A percentile compares a stretch with the other conserved stretches of the same genome.
phyloP scores from a whole-genome alignment of 768 basidiomycete genomes.

The Lyophyllum shimeji region DNA sequence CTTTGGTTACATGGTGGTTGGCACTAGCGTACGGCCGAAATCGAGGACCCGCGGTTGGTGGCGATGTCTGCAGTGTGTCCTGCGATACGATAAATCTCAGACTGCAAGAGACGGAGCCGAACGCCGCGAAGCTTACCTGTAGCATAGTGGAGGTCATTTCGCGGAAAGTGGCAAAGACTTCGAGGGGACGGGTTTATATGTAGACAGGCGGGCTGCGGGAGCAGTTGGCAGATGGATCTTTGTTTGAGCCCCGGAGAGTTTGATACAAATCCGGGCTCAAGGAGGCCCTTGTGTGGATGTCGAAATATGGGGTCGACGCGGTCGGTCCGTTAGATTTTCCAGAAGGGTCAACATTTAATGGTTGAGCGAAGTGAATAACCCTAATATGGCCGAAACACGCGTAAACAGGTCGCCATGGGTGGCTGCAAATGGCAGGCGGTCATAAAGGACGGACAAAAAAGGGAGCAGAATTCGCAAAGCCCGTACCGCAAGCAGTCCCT shows the following conservation, averaged over 20 bases:
- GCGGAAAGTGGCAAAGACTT: conserved; percentile 10
- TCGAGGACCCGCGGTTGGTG: conserved; percentile 39
- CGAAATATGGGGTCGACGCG: conserved; percentile 18
- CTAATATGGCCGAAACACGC: conserved; percentile 44
- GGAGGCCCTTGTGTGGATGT: conserved; percentile 10
- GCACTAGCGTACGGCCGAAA: conserved; percentile 74
- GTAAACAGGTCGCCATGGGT: conserved; percentile 39
- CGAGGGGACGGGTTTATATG: conserved; percentile 18
- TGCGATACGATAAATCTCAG: conserved; percentile 15
- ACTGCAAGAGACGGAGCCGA: neutral
- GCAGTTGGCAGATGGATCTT: conserved; percentile 22
- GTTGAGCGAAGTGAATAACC: conserved; percentile 27
- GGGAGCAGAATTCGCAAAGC: conserved; percentile 15
- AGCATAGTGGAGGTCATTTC: conserved; percentile 46
- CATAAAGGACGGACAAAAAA: conserved; percentile 16
- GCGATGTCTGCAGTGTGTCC: conserved; percentile 42
- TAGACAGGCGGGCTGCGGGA: conserved; percentile 15
- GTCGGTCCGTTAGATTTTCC: conserved; percentile 34
- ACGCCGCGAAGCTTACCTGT: conserved; percentile 33
- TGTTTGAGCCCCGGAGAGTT: conserved; percentile 13
- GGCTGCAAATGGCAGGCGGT: conserved; percentile 35
- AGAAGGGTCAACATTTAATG: conserved; percentile 31
- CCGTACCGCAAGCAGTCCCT: conserved; percentile 18
- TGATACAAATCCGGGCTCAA: conserved; percentile 17
- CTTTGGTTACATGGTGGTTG: conserved; percentile 80